Conservation (phyloP, 2,329 filamentous ascomycete genomes). For the Fusarium globosum region DNA sequence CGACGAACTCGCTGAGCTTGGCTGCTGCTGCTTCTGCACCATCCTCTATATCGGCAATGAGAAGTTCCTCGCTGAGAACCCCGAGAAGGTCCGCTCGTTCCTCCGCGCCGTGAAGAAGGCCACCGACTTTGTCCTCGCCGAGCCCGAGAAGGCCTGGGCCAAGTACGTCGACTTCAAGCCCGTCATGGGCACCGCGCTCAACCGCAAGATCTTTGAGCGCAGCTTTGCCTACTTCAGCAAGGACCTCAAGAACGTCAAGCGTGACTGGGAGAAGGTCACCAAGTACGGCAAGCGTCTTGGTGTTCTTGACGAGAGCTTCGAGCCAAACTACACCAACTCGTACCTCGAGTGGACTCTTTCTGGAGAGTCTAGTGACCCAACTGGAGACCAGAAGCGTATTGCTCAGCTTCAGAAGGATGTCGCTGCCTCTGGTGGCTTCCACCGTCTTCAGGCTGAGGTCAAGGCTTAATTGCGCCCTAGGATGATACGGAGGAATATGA, state of each 20-base stretch:
- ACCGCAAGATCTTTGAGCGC: constrained; percentile 83
- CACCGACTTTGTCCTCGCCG: constrained; percentile 75
- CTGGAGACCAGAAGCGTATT: constrained; percentile 81
- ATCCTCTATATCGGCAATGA: constrained; percentile 86
- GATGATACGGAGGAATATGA: not conserved
- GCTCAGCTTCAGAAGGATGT: constrained; percentile 74
- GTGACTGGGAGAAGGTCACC: constrained; percentile 84
- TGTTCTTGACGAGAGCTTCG: constrained; percentile 71
- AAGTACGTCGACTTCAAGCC: constrained; percentile 80
- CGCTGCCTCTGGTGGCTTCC: constrained; percentile 73
- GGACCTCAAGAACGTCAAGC: constrained; percentile 78
- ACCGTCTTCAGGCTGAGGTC: constrained; percentile 53
- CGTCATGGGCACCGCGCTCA: constrained; percentile 73
- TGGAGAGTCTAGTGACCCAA: constrained; percentile 73
- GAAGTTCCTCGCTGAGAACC: constrained; percentile 72
- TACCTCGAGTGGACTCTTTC: constrained; percentile 75
- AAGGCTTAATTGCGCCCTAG: constrained; percentile 20
- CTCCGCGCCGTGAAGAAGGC: constrained; percentile 79
- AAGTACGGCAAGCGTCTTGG: constrained; percentile 79
- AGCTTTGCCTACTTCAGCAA: constrained; percentile 81
- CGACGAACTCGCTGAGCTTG: constrained; percentile 81
- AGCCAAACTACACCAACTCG: constrained; percentile 80
- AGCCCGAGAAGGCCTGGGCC: constrained; percentile 71
- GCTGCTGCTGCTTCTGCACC: constrained; percentile 86
- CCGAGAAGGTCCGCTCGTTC: constrained; percentile 74